These are phyloP conservation scores for Protea cynaroides DNA, from an alignment of 164 flowering plant species.

Conservation along the genomic window DNA sequence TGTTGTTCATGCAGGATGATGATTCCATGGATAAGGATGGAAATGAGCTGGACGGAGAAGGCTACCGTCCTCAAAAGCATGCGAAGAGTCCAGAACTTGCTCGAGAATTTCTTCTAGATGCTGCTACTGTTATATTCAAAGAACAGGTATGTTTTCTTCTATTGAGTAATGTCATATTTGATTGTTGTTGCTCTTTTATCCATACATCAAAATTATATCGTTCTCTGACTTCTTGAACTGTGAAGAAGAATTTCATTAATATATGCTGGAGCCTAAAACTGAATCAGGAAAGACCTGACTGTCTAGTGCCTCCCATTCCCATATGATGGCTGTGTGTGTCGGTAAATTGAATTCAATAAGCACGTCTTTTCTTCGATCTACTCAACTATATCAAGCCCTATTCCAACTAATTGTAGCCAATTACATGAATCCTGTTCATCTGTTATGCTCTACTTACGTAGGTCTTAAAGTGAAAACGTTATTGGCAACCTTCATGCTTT, in stretches of 20 bases:
- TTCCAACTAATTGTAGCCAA: too few relatives aligned
- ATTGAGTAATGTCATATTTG: not conserved
- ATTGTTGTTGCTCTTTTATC: not conserved
- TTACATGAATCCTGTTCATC: too few relatives aligned
- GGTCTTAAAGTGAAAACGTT: too few relatives aligned
- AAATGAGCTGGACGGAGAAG: conserved; percentile 93
- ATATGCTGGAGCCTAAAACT: not conserved
- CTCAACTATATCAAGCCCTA: too few relatives aligned
- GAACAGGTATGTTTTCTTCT: conserved; percentile 59
- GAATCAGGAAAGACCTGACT: not conserved
- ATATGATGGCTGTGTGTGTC: too few relatives aligned
- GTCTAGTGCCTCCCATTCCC: too few relatives aligned
- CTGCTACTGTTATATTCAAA: conserved; percentile 93
- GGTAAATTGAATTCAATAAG: too few relatives aligned
- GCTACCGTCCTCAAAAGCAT: conserved; percentile 97
- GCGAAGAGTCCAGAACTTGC: conserved; percentile 99
- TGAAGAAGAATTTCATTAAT: not conserved
- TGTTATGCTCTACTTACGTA: too few relatives aligned
- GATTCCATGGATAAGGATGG: conserved; percentile 95
- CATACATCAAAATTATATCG: not conserved
- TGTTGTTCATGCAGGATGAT: conserved; percentile 59
- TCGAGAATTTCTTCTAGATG: conserved; percentile 97
- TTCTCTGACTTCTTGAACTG: not conserved
- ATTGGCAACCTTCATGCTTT: too few relatives aligned
- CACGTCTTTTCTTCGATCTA: too few relatives aligned